Evolutionary conservation across 768 basidiomycete species (phyloP).

Genomic region (Multifurca ochricompacta): DNA sequence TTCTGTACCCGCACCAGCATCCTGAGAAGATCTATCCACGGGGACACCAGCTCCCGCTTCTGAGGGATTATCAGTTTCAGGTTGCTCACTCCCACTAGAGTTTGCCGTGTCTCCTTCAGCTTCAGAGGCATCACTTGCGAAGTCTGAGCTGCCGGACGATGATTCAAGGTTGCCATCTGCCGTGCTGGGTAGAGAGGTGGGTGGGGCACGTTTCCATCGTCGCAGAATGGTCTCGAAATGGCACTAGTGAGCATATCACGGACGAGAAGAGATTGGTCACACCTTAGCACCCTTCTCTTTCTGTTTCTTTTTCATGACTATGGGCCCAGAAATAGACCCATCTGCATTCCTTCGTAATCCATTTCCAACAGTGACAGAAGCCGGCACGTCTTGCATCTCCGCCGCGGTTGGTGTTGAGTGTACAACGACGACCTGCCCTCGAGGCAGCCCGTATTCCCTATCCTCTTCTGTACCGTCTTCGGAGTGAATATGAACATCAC

Average conservation of each 20-base stretch:
- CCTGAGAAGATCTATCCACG: slow-evolving; percentile 24
- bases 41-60: slow-evolving; percentile 10
- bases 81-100: slow-evolving; percentile 11
- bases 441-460: background rate
- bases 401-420: background rate
- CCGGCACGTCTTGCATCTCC: slow-evolving; percentile 23
- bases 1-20: slow-evolving; percentile 21
- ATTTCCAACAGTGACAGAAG: slow-evolving; percentile 41
- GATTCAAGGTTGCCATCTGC: slow-evolving; percentile 39
- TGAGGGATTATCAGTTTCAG: slow-evolving; percentile 8
- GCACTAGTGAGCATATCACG: background rate
- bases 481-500: background rate
- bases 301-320: slow-evolving; percentile 37
- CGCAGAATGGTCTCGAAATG: slow-evolving; percentile 33
- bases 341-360: slow-evolving; percentile 61
- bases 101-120: slow-evolving; percentile 24
- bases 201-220: slow-evolving; percentile 40
- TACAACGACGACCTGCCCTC: slow-evolving; percentile 7
- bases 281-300: slow-evolving; percentile 41
- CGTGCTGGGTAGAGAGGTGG: slow-evolving; percentile 25
- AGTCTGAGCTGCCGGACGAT: slow-evolving; percentile 75
- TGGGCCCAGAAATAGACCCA: slow-evolving; percentile 46
- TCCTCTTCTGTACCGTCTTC: background rate
- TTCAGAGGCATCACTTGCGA: slow-evolving; percentile 44
- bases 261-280: slow-evolving; percentile 19